phyloP scores from a whole-genome alignment of 352 stramenopile genomes.

The Phytophthora fragariae region DNA sequence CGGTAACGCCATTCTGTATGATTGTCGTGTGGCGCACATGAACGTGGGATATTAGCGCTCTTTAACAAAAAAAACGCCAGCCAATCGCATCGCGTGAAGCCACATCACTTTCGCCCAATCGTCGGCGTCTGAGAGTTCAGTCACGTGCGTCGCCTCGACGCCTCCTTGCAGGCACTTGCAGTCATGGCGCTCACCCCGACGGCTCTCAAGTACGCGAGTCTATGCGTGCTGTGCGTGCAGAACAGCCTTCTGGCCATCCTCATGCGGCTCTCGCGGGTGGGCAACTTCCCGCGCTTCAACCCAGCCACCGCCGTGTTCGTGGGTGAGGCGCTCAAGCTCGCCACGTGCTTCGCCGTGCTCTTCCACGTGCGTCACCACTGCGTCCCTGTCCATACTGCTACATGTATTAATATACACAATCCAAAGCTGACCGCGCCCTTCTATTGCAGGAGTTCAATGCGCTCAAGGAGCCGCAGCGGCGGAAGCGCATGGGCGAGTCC shows the following conservation, averaged over 20 bases:
- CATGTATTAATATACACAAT: neutral
- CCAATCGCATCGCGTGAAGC: neutral
- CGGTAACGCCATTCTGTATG: neutral
- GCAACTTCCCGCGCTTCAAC: slow-evolving; percentile 77
- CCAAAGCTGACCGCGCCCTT: neutral
- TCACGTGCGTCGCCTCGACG: neutral
- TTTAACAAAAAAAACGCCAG: neutral
- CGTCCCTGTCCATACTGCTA: neutral
- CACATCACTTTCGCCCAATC: neutral
- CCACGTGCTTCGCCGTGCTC: slow-evolving; percentile 57
- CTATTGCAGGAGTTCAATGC: slow-evolving; percentile 37
- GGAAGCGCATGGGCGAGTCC: slow-evolving; percentile 35
- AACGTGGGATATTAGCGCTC: neutral
- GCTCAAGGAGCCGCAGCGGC: slow-evolving; percentile 35
- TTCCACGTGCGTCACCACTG: slow-evolving; percentile 33
- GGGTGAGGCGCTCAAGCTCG: slow-evolving; percentile 78
- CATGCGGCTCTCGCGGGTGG: slow-evolving; percentile 84
- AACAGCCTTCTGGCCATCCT: slow-evolving; percentile 81
- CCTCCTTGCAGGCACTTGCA: neutral
- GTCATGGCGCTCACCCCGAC: slow-evolving; percentile 42
- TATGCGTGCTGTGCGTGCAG: slow-evolving; percentile 83
- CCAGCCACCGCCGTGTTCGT: slow-evolving; percentile 77
- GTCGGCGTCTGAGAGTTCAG: neutral
- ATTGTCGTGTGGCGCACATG: neutral
- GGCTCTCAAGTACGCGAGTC: slow-evolving; percentile 81